Evolutionary conservation across 2,329 filamentous ascomycete species (phyloP), one percentile per base, ranked within the genome.

Genomic region (Phoma sp.): DNA sequence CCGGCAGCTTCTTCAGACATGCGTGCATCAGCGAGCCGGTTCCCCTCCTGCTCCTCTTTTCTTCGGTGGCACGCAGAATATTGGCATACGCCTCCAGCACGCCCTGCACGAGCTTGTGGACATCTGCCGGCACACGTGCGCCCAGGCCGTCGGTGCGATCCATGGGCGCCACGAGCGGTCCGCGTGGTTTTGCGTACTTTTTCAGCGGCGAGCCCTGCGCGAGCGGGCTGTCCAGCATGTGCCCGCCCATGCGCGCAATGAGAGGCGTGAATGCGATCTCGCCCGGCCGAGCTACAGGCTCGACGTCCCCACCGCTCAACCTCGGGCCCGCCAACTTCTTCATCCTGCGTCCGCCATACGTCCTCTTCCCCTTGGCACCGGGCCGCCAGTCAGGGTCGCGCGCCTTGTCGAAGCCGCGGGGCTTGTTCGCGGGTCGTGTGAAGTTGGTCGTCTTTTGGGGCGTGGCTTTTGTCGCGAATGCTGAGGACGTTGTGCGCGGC

Each of bases 1-100:
- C 65, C 0, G 78, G 77, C 12, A 80, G 65, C 43, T 71, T 70
- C 12, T 71, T 69, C 27, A 80, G 57, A 48, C 78, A 80, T 3
- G 70, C 71, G 7, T 61, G 60, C 52, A 76, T 65, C 7, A 80
- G 64, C 2, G 76, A 76, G 10, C 72, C 58, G 4, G 75, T 66
- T 17, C 78, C 77, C 7, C 56, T 64, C 43, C 69, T 62, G 31
- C 51, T 67, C 46, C 64, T 67, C 29, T 64, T 60, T 4, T 55
- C 56, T 4, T 53, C 57, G 9, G 70, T 77, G 21, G 73, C 66
- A 45, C 69, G 59, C n/a, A 75, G 58, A n/a, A 75, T 60, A n/a
- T 74, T 70, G 10, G 66, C 66, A 37, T 74, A 74, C 8, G 69
- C 70, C 46, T 74, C 68, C 12, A 65, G 64, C 22, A 72, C 51